A percentile compares a stretch with the other conserved stretches of the same genome.
Conservation (phyloP, 805 yeast genomes). For the Candida dendrica region DNA sequence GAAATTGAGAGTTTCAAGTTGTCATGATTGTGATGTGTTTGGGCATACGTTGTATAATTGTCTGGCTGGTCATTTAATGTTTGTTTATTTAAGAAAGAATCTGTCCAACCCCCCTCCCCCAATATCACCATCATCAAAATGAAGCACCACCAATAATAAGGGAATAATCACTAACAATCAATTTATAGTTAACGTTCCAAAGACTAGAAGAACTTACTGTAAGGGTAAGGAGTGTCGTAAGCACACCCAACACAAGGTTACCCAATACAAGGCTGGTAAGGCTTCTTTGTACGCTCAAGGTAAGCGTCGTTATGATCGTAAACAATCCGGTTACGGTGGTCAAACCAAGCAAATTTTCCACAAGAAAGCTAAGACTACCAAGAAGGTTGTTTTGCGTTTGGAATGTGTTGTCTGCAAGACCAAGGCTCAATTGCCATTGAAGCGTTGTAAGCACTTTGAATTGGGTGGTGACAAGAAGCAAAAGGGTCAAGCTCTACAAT, state of each 20-base stretch:
- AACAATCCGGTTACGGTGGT: constrained; percentile 99
- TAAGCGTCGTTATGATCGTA: constrained; percentile 99
- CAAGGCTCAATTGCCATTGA: constrained; percentile 94
- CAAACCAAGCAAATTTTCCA: constrained; percentile 99
- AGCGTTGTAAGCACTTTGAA: constrained; percentile 99
- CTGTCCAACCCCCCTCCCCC: too few relatives aligned
- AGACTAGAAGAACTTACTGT: constrained; percentile 99
- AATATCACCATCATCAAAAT: too few relatives aligned
- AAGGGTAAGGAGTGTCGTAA: constrained; percentile 98
- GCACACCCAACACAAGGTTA: constrained; percentile 99
- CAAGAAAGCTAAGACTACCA: constrained; percentile 99
- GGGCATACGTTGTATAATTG: too few relatives aligned
- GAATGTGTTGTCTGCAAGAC: constrained; percentile 99
- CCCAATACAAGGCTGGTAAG: constrained; percentile 99
- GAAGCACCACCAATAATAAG: too few relatives aligned
- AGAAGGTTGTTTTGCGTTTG: constrained; percentile 98
- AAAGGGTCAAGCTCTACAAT: constrained; percentile 99
- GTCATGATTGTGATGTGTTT: too few relatives aligned
- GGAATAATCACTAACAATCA: constrained; percentile 22
- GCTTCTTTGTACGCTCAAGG: constrained; percentile 99
- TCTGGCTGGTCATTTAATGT: too few relatives aligned
- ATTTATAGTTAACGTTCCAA: constrained; percentile 94
- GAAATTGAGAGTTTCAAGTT: too few relatives aligned
- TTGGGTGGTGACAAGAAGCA: constrained; percentile 99
- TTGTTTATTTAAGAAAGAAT: too few relatives aligned